These are phyloP conservation scores for Dichotomocladium elegans DNA, from an alignment of 371 early-diverging fungal species.

Conservation along the genomic window DNA sequence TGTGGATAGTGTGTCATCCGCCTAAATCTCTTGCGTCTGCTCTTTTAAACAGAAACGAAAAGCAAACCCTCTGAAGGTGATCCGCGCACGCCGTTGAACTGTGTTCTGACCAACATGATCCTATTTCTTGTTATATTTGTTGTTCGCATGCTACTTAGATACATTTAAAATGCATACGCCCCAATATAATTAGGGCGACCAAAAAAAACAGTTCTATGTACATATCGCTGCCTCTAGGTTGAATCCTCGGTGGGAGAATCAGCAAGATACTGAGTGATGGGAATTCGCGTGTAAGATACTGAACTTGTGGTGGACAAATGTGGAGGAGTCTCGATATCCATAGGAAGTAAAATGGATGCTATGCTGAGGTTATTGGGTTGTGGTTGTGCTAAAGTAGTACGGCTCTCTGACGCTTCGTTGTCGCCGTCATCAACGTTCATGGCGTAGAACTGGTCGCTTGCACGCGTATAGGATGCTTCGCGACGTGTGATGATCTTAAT, in stretches of 20 bases:
- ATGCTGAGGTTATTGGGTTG: background rate
- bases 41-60: conserved; percentile 43
- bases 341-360: conserved; percentile 1
- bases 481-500: conserved; percentile 64
- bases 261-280: background rate
- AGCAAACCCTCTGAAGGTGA: conserved; percentile 51
- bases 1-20: too few relatives aligned
- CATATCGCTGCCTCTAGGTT: too few relatives aligned
- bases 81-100: conserved; percentile 6
- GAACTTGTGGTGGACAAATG: background rate
- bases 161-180: too few relatives aligned
- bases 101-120: too few relatives aligned
- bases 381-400: background rate
- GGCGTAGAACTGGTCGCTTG: conserved; percentile 7
- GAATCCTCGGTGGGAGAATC: background rate
- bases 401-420: background rate
- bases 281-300: background rate
- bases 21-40: too few relatives aligned
- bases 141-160: too few relatives aligned
- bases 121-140: too few relatives aligned
- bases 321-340: background rate
- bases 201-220: too few relatives aligned
- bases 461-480: conserved; percentile 22
- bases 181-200: too few relatives aligned
- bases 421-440: background rate